Percentiles rank a stretch among this genome's conserved stretches.
These are phyloP conservation scores for Bretziella fagacearum DNA, from an alignment of 2,329 filamentous ascomycete species.

Conservation along the genomic window DNA sequence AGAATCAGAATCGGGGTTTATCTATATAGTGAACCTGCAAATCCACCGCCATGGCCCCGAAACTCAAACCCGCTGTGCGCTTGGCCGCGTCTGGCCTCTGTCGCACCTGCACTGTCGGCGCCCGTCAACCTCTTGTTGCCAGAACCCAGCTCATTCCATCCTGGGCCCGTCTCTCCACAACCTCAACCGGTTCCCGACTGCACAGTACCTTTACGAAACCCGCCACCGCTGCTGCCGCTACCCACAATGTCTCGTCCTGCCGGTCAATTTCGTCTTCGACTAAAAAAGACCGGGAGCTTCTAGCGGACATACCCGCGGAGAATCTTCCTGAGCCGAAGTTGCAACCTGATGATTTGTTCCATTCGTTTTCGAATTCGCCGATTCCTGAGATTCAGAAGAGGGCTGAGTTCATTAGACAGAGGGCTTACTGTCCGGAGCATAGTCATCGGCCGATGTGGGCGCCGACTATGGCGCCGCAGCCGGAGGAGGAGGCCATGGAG, in stretches of 20 bases:
- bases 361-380: constrained; percentile 77
- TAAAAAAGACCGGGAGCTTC: constrained; percentile 6
- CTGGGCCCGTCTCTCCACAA: neutral
- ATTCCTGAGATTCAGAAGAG: constrained; percentile 73
- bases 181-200: neutral
- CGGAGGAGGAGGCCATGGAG: constrained; percentile 42
- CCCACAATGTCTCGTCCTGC: neutral
- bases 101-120: constrained; percentile 7
- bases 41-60: constrained; percentile 13
- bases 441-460: constrained; percentile 62
- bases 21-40: neutral
- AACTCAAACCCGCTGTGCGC: constrained; percentile 15
- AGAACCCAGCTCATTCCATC: neutral
- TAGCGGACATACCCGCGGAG: constrained; percentile 16
- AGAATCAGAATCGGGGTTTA: neutral
- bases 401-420: constrained; percentile 79
- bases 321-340: constrained; percentile 26
- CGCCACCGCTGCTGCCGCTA: neutral
- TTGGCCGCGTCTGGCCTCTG: constrained; percentile 14
- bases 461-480: constrained; percentile 45
- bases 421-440: constrained; percentile 86
- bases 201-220: constrained; percentile 7
- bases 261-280: constrained; percentile 10
- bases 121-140: neutral
- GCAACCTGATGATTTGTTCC: constrained; percentile 70